Evolutionary conservation across 306 rosid genomes (phyloP).

Genomic region (Inga oerstediana): DNA sequence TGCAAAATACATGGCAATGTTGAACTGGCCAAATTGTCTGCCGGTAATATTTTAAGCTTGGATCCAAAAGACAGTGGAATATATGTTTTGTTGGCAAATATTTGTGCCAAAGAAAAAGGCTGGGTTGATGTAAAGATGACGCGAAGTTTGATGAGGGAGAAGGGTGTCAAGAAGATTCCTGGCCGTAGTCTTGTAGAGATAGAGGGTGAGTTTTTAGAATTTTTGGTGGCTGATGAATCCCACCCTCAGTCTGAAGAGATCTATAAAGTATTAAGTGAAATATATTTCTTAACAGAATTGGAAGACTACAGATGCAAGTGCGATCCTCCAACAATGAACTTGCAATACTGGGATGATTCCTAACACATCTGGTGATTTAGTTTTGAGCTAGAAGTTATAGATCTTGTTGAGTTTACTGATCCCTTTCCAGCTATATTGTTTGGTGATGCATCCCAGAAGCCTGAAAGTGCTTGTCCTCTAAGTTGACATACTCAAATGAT

Average conservation of each 20-base stretch:
- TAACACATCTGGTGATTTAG: not conserved
- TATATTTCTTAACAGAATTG: conserved; percentile 47
- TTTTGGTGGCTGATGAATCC: conserved; percentile 75
- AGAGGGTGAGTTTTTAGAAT: conserved; percentile 58
- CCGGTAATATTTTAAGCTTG: conserved; percentile 56
- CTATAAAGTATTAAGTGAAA: conserved; percentile 44
- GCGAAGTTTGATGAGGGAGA: conserved; percentile 75
- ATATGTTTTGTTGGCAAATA: conserved; percentile 62
- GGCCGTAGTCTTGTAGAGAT: conserved; percentile 76
- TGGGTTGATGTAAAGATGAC: conserved; percentile 74
- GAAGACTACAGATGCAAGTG: conserved; percentile 29
- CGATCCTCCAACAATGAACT: not conserved
- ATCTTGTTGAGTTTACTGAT: not conserved
- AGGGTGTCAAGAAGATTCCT: conserved; percentile 74
- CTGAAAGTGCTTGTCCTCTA: not conserved
- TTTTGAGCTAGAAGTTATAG: not conserved
- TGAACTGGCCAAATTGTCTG: conserved; percentile 64
- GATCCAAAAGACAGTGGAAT: conserved; percentile 75
- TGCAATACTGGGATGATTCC: not conserved
- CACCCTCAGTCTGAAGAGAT: conserved; percentile 70
- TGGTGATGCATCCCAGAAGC: not conserved
- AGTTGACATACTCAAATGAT: not conserved
- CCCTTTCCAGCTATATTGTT: not conserved
- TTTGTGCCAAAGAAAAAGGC: conserved; percentile 56
- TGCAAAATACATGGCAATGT: conserved; percentile 67